phyloP scores from a whole-genome alignment of 192 early-diverging fungal species.

The Haplosporangium gracile region DNA sequence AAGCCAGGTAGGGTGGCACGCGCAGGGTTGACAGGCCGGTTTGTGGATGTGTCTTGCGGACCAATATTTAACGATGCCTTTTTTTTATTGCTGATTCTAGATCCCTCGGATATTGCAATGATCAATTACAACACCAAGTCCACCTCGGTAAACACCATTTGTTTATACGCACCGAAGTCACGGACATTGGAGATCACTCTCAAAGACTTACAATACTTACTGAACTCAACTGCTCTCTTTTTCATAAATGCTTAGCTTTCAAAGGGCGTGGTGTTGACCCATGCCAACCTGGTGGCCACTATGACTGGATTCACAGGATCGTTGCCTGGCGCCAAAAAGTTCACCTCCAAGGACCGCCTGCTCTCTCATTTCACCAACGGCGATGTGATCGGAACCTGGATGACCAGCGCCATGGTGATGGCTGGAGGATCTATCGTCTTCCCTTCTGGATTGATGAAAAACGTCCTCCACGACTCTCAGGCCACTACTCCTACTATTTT shows the following conservation, averaged over 20 bases:
- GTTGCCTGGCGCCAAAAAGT: constrained; percentile 23
- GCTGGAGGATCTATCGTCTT: constrained; percentile 41
- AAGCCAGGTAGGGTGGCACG: constrained; percentile 30
- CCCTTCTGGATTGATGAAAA: constrained; percentile 50
- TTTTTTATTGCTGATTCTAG: not conserved
- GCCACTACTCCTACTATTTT: constrained; percentile 40
- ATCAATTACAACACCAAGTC: constrained; percentile 56
- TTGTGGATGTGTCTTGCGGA: not conserved
- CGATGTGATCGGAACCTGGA: constrained; percentile 40
- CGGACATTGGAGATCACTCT: not conserved
- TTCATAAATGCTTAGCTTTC: constrained; percentile 45
- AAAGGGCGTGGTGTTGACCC: constrained; percentile 90
- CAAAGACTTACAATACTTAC: not conserved
- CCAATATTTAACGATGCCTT: not conserved
- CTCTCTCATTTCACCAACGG: constrained; percentile 50
- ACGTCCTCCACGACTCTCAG: constrained; percentile 48
- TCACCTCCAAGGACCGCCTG: constrained; percentile 39
- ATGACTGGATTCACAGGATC: constrained; percentile 35
- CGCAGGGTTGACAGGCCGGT: not conserved
- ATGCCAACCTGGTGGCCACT: constrained; percentile 83
- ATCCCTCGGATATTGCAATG: constrained; percentile 42
- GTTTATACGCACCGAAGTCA: not conserved
- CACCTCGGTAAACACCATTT: constrained; percentile 14
- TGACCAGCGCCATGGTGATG: constrained; percentile 39
- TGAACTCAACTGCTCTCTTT: not conserved